Conservation (phyloP, 2,329 filamentous ascomycete genomes). For the Colletotrichum theobromicola region DNA sequence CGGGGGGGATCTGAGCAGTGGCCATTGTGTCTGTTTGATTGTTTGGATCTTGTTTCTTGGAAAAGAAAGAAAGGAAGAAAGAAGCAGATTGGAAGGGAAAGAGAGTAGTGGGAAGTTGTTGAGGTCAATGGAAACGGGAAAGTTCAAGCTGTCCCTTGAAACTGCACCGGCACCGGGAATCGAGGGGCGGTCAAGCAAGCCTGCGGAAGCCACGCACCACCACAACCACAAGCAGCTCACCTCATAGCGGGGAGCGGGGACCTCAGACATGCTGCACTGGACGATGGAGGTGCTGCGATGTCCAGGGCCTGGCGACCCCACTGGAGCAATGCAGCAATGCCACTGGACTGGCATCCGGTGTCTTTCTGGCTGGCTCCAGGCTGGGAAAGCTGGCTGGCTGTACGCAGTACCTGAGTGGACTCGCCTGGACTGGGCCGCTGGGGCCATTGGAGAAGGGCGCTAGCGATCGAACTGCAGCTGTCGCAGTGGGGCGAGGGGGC, state of each 20-base stretch:
- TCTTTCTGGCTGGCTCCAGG: background rate
- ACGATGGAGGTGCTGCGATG: background rate
- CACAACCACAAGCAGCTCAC: background rate
- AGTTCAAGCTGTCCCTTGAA: constrained; percentile 4
- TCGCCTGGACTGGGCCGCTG: background rate
- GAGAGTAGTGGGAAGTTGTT: background rate
- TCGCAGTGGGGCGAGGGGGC: background rate
- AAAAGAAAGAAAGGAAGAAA: background rate
- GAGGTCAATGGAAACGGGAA: background rate
- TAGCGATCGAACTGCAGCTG: background rate
- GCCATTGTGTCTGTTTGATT: constrained; percentile 51
- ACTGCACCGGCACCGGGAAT: background rate
- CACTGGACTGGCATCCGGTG: background rate
- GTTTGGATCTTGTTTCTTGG: constrained; percentile 2
- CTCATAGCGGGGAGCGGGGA: background rate
- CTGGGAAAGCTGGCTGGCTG: background rate
- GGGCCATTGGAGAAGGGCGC: background rate
- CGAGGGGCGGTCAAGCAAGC: constrained; percentile 21
- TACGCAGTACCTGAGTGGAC: no score
- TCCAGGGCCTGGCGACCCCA: background rate
- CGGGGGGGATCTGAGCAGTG: constrained; percentile 59
- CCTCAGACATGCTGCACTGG: background rate
- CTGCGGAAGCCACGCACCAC: constrained; percentile 1
- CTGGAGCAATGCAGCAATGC: constrained; percentile 5
- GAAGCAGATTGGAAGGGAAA: background rate